Percentiles rank a stretch among this genome's conserved stretches.
Conservation (phyloP, 2,329 filamentous ascomycete genomes). For the Alternaria viburni region DNA sequence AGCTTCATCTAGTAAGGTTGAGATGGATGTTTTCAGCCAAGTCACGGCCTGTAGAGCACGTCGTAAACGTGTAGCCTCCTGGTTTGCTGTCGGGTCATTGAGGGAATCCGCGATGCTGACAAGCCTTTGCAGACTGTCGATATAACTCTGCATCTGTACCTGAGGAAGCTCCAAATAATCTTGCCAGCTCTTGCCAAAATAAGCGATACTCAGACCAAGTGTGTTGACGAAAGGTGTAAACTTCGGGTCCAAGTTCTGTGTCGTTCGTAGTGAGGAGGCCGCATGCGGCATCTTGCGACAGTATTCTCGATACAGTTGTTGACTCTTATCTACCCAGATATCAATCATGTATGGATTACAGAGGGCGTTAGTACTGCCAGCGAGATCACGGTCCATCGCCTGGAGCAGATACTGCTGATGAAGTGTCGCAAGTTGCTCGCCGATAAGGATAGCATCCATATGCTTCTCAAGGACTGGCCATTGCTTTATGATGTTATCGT, state of each 20-base stretch:
- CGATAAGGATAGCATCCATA: slow-evolving; percentile 26
- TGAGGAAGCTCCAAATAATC: slow-evolving; percentile 34
- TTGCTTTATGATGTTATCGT: slow-evolving; percentile 30
- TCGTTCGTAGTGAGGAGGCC: slow-evolving; percentile 29
- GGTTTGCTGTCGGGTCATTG: not conserved
- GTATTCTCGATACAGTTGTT: slow-evolving; percentile 33
- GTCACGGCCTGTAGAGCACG: slow-evolving; percentile 19
- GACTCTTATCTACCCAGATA: slow-evolving; percentile 26
- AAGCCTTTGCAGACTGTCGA: slow-evolving; percentile 22
- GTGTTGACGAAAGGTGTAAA: slow-evolving; percentile 36
- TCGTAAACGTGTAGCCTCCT: slow-evolving; percentile 17
- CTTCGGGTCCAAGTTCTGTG: slow-evolving; percentile 24
- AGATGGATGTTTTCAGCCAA: slow-evolving; percentile 17
- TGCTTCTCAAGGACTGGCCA: slow-evolving; percentile 38
- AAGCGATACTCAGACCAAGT: slow-evolving; percentile 31
- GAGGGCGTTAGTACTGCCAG: slow-evolving; percentile 10
- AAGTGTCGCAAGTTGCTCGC: slow-evolving; percentile 23
- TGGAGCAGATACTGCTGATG: slow-evolving; percentile 30
- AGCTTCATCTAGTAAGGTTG: slow-evolving; percentile 18
- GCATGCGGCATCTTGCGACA: slow-evolving; percentile 33
- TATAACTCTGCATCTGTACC: slow-evolving; percentile 30
- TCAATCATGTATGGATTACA: slow-evolving; percentile 32
- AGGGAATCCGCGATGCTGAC: slow-evolving; percentile 8
- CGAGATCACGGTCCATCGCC: slow-evolving; percentile 24
- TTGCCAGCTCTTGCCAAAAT: slow-evolving; percentile 36